These are phyloP conservation scores for Colletotrichum sp. DNA, from an alignment of 2,329 filamentous ascomycete species.

Conservation along the genomic window DNA sequence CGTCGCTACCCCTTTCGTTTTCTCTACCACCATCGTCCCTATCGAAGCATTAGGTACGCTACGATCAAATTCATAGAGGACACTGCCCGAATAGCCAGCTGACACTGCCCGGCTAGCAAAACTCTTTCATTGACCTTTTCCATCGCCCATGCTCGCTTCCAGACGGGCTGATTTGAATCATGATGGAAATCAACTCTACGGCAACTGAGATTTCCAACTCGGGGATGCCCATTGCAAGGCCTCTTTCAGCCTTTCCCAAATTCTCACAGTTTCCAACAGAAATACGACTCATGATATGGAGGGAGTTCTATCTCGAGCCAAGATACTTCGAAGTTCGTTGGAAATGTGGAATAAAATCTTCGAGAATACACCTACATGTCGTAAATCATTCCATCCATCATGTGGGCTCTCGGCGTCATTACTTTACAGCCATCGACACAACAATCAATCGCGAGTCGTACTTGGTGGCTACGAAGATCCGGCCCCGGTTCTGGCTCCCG, in stretches of 20 bases:
- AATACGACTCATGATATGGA: background rate
- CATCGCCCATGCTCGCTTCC: background rate
- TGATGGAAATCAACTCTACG: background rate
- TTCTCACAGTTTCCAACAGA: background rate
- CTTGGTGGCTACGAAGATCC: background rate
- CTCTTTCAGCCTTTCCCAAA: background rate
- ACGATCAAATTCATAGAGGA: background rate
- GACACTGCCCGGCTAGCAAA: background rate
- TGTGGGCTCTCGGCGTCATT: background rate
- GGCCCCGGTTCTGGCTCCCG: background rate
- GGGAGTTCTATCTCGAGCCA: background rate
- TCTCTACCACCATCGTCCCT: accelerated
- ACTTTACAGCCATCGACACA: background rate
- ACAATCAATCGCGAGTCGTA: background rate
- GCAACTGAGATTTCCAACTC: background rate
- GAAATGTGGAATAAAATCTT: background rate
- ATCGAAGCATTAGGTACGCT: background rate
- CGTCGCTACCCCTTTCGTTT: background rate
- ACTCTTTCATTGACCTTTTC: background rate
- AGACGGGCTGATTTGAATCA: background rate
- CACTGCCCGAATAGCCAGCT: no score
- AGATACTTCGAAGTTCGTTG: background rate
- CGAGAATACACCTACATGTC: background rate
- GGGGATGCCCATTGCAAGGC: background rate
- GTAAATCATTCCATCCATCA: background rate